Percentiles rank a stretch among this genome's conserved stretches.
Conservation (phyloP, 768 basidiomycete species). For the Trametes elegans region DNA sequence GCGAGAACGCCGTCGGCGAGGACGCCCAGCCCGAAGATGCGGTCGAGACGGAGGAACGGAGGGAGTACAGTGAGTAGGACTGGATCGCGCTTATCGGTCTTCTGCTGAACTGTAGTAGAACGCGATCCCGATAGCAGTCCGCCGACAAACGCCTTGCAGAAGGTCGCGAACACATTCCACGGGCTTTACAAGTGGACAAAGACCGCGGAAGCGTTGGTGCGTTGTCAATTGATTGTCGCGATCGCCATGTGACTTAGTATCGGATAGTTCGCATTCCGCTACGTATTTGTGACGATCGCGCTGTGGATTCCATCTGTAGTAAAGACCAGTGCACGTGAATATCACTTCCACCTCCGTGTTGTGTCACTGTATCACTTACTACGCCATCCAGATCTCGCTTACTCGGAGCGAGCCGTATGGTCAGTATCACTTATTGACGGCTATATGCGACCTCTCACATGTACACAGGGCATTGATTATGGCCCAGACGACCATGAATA, state of each 20-base stretch:
- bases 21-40: constrained; percentile 29
- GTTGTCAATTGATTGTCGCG: not conserved
- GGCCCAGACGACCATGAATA: constrained; percentile 56
- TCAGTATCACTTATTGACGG: constrained; percentile 16
- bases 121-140: constrained; percentile 48
- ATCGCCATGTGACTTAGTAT: not conserved
- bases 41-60: constrained; percentile 29
- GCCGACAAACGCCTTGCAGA: constrained; percentile 43
- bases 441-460: not conserved
- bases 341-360: not conserved
- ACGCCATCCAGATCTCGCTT: constrained; percentile 37
- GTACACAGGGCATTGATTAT: constrained; percentile 52
- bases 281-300: constrained; percentile 44
- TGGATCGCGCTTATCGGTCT: not conserved
- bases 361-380: not conserved
- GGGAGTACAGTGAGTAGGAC: constrained; percentile 24
- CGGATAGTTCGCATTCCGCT: constrained; percentile 49
- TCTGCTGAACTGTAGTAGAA: constrained; percentile 21
- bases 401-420: constrained; percentile 47
- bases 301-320: constrained; percentile 52
- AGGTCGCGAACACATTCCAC: constrained; percentile 36
- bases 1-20: constrained; percentile 29
- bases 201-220: constrained; percentile 41
- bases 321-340: constrained; percentile 41
- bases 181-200: constrained; percentile 38